Base-by-base conservation (phyloP, 495 filamentous ascomycete genomes). In the Lasiosphaeria ovina region DNA sequence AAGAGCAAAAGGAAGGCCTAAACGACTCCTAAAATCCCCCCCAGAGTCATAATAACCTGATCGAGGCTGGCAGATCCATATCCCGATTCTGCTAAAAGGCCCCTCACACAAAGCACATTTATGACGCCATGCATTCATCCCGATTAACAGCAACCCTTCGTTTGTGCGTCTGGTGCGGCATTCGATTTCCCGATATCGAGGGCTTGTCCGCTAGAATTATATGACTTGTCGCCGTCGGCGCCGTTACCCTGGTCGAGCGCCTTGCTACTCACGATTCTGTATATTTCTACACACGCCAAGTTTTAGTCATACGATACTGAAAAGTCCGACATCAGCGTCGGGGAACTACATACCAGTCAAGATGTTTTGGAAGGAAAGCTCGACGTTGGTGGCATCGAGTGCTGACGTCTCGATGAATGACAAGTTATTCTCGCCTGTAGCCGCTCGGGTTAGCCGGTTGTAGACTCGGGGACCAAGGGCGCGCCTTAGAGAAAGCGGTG, bases 401-500 rank as follows among this genome's bases (percentile, higher is more conserved):
- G 95, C 95, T 49, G 95, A 99, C 12, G 95, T 99, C 81, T 99
- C 95, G 77, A 99, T 99, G 74, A 99, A 97, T 47, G 91, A 95
- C 33, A 97, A 82, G 69, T 94, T 91, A 77, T 96, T 95, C 72
- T 97, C 92, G 81, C 89, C 91, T 96, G 68, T 16, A 31, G 24
- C 12, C 32, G 48, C 24, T 1, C 9, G 35, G 35, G 63, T 74
- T 48, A 67, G 60, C 57, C 34, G 35, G 14, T 55, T 44, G 45
- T 38, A 34, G 34, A 32, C 36, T 14, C 52, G 33, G 3, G 17
- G 17, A 24, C 24, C 31, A 45, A 52, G 33, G 16, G 16, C 48
- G 36, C 16, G 32, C 24, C 35, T 7, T 9, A 1, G 6, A 31
- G 24, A 9, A 2, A 11, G 40, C 8, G n/a, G n/a, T 9, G 42